Evolutionary conservation across 2,329 filamentous ascomycete species (phyloP).

Genomic region (Bipolaris oryzae): DNA sequence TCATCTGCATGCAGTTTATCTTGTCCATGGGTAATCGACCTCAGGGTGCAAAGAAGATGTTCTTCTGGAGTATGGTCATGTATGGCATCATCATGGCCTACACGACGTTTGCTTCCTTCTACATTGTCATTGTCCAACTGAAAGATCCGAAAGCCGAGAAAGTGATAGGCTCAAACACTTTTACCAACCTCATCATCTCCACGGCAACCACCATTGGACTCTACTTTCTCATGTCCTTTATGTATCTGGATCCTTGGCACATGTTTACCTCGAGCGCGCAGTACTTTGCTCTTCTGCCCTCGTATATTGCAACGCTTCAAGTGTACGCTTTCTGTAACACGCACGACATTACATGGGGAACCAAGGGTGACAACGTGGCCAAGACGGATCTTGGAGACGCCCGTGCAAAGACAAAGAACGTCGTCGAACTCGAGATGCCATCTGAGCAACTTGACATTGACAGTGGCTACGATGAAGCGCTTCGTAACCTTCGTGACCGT

Average conservation of each 20-base stretch:
- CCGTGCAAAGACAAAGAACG: constrained; percentile 71
- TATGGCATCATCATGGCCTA: constrained; percentile 95
- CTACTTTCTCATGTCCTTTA: constrained; percentile 94
- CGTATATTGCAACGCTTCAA: constrained; percentile 95
- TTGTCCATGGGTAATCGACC: constrained; percentile 94
- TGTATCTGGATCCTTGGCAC: constrained; percentile 98
- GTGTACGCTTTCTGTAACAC: constrained; percentile 99
- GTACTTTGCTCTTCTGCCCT: constrained; percentile 90
- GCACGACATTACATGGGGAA: constrained; percentile 98
- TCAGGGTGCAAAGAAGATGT: constrained; percentile 91
- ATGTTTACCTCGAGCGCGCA: constrained; percentile 92
- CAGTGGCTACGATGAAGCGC: constrained; percentile 93
- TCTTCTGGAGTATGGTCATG: constrained; percentile 84
- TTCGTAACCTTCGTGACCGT: constrained; percentile 92
- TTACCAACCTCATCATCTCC: constrained; percentile 92
- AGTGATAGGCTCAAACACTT: constrained; percentile 80
- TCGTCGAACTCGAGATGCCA: constrained; percentile 96
- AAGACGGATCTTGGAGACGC: constrained; percentile 91
- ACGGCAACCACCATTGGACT: constrained; percentile 87
- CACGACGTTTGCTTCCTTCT: constrained; percentile 86
- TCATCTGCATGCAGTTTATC: constrained; percentile 96
- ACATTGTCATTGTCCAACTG: constrained; percentile 86
- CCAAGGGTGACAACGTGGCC: constrained; percentile 96
- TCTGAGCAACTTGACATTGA: constrained; percentile 98
- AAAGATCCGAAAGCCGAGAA: constrained; percentile 58